A percentile compares a stretch with the other conserved stretches of the same genome.
Conservation (phyloP, 1,284 basidiomycete species). For the Quambalaria eucalypti region DNA sequence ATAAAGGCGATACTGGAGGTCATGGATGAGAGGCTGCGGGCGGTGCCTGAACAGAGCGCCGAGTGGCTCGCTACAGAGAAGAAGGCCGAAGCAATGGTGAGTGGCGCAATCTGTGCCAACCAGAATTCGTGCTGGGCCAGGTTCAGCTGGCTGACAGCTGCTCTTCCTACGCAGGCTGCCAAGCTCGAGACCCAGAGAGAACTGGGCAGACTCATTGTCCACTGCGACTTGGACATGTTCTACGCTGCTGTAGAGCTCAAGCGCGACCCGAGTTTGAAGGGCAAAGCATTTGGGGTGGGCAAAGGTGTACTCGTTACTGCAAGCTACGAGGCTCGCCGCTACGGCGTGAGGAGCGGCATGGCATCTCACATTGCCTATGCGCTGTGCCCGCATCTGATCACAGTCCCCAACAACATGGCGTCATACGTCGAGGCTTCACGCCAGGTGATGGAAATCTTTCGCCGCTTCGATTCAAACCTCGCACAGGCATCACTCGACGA, state of each 20-base stretch:
- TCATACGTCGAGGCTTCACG: slow-evolving; percentile 41
- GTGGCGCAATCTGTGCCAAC: too few relatives aligned
- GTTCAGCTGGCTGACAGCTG: background rate
- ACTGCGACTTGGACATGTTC: slow-evolving; percentile 52
- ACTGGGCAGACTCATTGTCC: slow-evolving; percentile 70
- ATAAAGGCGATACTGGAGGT: slow-evolving; percentile 51
- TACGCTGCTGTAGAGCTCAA: slow-evolving; percentile 55
- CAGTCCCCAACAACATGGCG: slow-evolving; percentile 53
- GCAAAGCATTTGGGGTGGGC: slow-evolving; percentile 47
- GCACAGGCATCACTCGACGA: slow-evolving; percentile 67
- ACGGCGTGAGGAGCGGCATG: slow-evolving; percentile 60
- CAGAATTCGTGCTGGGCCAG: background rate
- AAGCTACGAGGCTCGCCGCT: slow-evolving; percentile 48
- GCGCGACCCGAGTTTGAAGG: slow-evolving; percentile 65
- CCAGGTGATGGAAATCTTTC: slow-evolving; percentile 53
- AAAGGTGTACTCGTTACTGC: slow-evolving; percentile 39
- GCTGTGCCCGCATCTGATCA: slow-evolving; percentile 80
- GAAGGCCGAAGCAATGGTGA: slow-evolving; percentile 23
- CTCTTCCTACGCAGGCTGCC: slow-evolving; percentile 53
- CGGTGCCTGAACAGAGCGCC: slow-evolving; percentile 11
- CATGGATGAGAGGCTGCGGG: slow-evolving; percentile 23
- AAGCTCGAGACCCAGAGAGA: slow-evolving; percentile 71
- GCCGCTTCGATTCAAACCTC: slow-evolving; percentile 72
- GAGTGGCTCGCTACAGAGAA: slow-evolving; percentile 24
- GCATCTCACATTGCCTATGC: slow-evolving; percentile 80